These are phyloP conservation scores for Yamadazyma membranifaciens DNA, from an alignment of 1,139 yeast genomes.

Conservation along the genomic window DNA sequence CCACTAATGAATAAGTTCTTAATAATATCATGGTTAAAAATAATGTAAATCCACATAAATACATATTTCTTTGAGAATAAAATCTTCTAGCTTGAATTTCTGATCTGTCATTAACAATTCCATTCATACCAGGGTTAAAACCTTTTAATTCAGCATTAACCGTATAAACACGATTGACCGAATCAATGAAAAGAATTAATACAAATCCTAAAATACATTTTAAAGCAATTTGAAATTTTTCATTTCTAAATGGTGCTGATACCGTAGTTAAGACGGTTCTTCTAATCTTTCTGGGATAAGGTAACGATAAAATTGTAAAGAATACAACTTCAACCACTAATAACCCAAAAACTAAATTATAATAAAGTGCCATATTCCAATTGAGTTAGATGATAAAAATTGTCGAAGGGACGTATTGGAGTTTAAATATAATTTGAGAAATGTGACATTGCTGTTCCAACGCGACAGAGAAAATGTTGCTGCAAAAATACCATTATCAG, in stretches of 20 bases:
- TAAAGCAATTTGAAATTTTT: slow-evolving; percentile 72
- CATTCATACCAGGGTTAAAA: slow-evolving; percentile 19
- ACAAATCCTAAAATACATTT: slow-evolving; percentile 86
- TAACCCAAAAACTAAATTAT: slow-evolving; percentile 70
- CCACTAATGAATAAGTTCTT: slow-evolving; percentile 82
- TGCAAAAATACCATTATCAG: not conserved
- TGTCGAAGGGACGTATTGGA: not conserved
- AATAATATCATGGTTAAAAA: slow-evolving; percentile 83
- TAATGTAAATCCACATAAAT: slow-evolving; percentile 91
- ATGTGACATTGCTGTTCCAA: not conserved
- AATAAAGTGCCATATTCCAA: slow-evolving; percentile 64
- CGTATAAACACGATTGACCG: slow-evolving; percentile 77
- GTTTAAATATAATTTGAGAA: not conserved
- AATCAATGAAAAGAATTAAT: slow-evolving; percentile 79
- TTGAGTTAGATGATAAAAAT: not conserved
- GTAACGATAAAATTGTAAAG: slow-evolving; percentile 79
- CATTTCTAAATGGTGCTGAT: slow-evolving; percentile 68
- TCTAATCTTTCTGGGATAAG: slow-evolving; percentile 76
- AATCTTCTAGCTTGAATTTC: slow-evolving; percentile 89
- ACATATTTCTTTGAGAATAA: slow-evolving; percentile 96
- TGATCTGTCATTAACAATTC: slow-evolving; percentile 55
- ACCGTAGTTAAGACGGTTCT: slow-evolving; percentile 63
- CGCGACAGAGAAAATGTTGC: not conserved
- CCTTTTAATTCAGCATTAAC: slow-evolving; percentile 62
- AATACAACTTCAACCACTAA: slow-evolving; percentile 77